Percentiles rank a stretch among this genome's conserved stretches.
Conservation (phyloP, 768 basidiomycete genomes). For the Calvatia gigantea region DNA sequence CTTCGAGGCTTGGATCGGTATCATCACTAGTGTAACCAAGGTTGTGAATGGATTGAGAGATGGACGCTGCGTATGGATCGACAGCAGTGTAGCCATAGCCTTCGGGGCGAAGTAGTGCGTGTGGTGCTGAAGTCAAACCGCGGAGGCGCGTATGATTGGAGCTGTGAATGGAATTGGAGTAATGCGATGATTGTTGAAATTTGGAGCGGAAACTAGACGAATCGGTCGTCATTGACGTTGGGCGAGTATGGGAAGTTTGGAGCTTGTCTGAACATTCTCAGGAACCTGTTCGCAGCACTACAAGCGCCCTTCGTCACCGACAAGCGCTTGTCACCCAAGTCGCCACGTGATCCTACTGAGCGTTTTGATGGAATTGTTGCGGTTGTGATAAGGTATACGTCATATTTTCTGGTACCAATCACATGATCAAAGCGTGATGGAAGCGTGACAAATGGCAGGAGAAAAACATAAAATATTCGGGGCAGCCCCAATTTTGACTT, state of each 20-base stretch:
- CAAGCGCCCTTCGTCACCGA: no score
- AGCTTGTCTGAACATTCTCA: not conserved
- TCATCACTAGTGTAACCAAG: not conserved
- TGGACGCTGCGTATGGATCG: constrained; percentile 5
- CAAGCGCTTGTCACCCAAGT: no score
- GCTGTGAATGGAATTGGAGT: not conserved
- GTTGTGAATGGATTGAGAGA: constrained; percentile 2
- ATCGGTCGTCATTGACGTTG: not conserved
- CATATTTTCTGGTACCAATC: no score
- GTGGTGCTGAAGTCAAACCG: not conserved
- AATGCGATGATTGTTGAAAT: not conserved
- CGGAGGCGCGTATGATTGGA: not conserved
- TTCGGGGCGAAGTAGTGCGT: not conserved
- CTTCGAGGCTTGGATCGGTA: constrained; percentile 3
- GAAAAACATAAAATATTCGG: no score
- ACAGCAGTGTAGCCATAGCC: not conserved
- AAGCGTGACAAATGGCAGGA: no score
- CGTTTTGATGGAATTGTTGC: no score
- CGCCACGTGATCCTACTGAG: no score
- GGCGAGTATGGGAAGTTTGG: not conserved
- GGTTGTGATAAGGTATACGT: no score
- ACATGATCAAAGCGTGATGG: no score
- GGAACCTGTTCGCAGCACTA: not conserved
- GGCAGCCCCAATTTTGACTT: no score
- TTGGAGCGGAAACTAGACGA: not conserved